Evolutionary conservation across 306 rosid species (phyloP), one percentile per base, ranked within the genome.

Genomic region (Trifolium fragiferum): DNA sequence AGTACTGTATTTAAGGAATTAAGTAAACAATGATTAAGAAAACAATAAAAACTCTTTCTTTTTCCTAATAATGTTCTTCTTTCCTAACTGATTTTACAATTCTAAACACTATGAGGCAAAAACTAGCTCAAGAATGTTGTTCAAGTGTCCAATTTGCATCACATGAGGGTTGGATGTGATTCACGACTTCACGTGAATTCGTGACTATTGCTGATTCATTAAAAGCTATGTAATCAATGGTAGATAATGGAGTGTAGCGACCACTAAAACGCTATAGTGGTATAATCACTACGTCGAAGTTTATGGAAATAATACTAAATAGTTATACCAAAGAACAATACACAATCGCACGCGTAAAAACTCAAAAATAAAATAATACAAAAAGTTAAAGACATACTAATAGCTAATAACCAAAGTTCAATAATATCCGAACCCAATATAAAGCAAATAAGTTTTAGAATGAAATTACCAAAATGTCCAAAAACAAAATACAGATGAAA

Each of bases 131-230:
- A 41, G 11, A 41, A 41, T 41, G 13, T 41, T 41, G 46, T 10
- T 4, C 10, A 40, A 4, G 6, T 40, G 44, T 40, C 46, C 13
- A 10, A 41, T 41, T 41, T 10, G 11, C 46, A 41, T 12, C 4
- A 41, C 46, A 11, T 41, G 12, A 67, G 27, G 12, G 49, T 33
- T 12, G 62, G 55, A 54, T 51, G 10, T 51, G 32, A 38, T 21
- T 75, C 3, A 4, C 43, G 16, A 15, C 23, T 15, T 74, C 3
- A 4, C 43, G 12, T 21, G 3, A 75, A 50, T 37, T 50, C 50
- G 35, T 33, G 62, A 74, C 37, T 18, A 46, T 44, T 67, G 33
- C 32, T 60, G 69, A 20, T 43, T 60, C 59, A 46, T 60, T 73
- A 47, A 15, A 47, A 15, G 7, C 20, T 15, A 47, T 47, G 54